Evolutionary conservation across 768 basidiomycete species (phyloP), one percentile per base, ranked within the genome.

Genomic region (Agrocybe pediades): DNA sequence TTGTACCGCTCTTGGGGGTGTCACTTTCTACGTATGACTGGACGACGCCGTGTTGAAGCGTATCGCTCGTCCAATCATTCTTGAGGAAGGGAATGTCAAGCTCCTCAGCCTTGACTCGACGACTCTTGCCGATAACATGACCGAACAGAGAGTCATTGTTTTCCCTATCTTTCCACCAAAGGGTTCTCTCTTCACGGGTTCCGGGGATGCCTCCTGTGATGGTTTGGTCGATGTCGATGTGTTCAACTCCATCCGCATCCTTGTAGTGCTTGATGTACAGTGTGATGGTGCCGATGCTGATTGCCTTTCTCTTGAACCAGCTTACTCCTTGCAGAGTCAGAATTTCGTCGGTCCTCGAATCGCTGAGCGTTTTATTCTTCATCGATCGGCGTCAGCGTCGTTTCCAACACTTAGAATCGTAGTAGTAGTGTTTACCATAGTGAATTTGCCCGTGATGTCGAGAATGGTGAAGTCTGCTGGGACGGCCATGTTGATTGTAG

Each of bases 321-420:
- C 84, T 66, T 26, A 92, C 77, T 46, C 90, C 90, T 65, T 92
- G 90, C 2, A 87, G 73, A 26, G 68, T 65, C 39, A 92, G 82
- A 56, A 92, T 85, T 23, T 75, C 74, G 48, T 90, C 88, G 4
- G 77, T 76, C 25, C 58, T 56, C 26, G 64, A 61, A 59, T 86
- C 87, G 36, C 84, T 87, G 49, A 90, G 76, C 1, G 72, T 41
- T 68, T 87, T 90, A 75, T 87, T 90, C 90, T 91, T 54, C 13
- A 19, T 11, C 33, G 9, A 21, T 19, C 0, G 27, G 44, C 8
- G 9, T 30, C 3, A 23, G 41, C 42, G 15, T 39, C 30, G 26
- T 3, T 29, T 39, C 6, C 1, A 45, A 13, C 2, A 50, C 71
- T 23, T 62, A n/a, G n/a, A n/a, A n/a, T n/a, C n/a, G n/a, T n/a